phyloP scores from a whole-genome alignment of 1,284 basidiomycete genomes.

The Sanghuangporus weigelae region DNA sequence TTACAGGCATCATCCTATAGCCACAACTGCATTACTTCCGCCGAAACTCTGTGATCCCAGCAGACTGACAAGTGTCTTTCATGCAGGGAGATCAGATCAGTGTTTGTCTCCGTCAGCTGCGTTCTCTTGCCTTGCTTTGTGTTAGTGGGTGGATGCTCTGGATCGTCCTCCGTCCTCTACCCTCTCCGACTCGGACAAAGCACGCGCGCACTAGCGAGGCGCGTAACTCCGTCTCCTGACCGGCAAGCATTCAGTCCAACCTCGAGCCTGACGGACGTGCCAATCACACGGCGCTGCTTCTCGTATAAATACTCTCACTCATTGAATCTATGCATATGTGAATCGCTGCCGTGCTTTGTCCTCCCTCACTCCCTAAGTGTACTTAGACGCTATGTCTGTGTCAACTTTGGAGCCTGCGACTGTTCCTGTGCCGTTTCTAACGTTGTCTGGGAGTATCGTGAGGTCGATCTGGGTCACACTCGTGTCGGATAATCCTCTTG shows the following conservation, averaged over 20 bases:
- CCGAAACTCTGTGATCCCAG: too few relatives aligned
- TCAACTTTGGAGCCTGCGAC: neutral
- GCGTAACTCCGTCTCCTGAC: too few relatives aligned
- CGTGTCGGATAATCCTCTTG: conserved; percentile 9
- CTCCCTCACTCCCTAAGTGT: neutral
- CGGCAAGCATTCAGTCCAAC: neutral
- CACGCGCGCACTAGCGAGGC: neutral
- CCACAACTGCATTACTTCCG: too few relatives aligned
- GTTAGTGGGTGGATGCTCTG: too few relatives aligned
- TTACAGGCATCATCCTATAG: too few relatives aligned
- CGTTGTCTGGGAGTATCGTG: conserved; percentile 1
- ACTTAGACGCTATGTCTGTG: neutral
- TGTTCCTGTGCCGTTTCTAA: conserved; percentile 1
- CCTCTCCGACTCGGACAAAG: neutral
- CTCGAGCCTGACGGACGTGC: too few relatives aligned
- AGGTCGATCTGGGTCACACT: neutral
- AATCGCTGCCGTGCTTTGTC: neutral
- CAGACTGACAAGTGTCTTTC: too few relatives aligned
- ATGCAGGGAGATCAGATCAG: too few relatives aligned
- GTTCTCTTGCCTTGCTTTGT: too few relatives aligned
- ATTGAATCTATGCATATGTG: neutral
- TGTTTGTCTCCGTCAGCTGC: too few relatives aligned
- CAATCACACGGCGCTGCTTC: neutral
- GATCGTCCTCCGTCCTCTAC: neutral
- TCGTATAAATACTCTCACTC: neutral